A percentile compares a stretch with the other conserved stretches of the same genome.
These are phyloP conservation scores for Maudiozyma pseudohumilis DNA, from an alignment of 805 yeast species.

Conservation along the genomic window DNA sequence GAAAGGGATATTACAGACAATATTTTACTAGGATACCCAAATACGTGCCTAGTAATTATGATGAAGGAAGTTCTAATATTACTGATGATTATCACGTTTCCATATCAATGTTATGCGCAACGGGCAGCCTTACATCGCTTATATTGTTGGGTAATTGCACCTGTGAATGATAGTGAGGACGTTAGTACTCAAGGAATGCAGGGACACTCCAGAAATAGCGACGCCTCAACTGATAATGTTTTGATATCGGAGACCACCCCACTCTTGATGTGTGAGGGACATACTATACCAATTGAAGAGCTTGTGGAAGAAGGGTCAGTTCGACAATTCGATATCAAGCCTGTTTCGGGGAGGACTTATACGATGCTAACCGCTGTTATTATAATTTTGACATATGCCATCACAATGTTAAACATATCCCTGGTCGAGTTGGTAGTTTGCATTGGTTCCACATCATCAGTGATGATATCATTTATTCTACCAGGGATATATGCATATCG, in stretches of 20 bases:
- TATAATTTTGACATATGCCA: slow-evolving; percentile 37
- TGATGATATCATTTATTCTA: slow-evolving; percentile 61
- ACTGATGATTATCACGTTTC: slow-evolving; percentile 70
- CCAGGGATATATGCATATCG: slow-evolving; percentile 65
- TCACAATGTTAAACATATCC: slow-evolving; percentile 49
- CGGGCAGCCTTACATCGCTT: slow-evolving; percentile 71
- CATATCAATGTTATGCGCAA: slow-evolving; percentile 83
- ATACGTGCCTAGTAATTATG: slow-evolving; percentile 49
- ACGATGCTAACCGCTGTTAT: slow-evolving; percentile 39
- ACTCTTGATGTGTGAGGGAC: slow-evolving; percentile 4
- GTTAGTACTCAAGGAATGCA: neutral
- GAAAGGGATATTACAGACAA: slow-evolving; percentile 73
- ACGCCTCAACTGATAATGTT: slow-evolving; percentile 1
- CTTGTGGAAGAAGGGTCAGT: slow-evolving; percentile 14
- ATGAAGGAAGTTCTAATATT: slow-evolving; percentile 73
- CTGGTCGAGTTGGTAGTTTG: slow-evolving; percentile 59
- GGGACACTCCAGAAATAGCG: neutral
- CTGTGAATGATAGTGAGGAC: neutral
- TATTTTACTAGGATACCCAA: slow-evolving; percentile 65
- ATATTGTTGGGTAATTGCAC: slow-evolving; percentile 34
- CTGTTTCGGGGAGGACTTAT: slow-evolving; percentile 32
- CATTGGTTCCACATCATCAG: slow-evolving; percentile 75
- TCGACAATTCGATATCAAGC: slow-evolving; percentile 3
- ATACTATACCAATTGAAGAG: slow-evolving; percentile 11
- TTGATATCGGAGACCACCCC: slow-evolving; percentile 1